Evolutionary conservation across 805 yeast genomes (phyloP).

Genomic region (Sugiyamaella qingdaonensis): DNA sequence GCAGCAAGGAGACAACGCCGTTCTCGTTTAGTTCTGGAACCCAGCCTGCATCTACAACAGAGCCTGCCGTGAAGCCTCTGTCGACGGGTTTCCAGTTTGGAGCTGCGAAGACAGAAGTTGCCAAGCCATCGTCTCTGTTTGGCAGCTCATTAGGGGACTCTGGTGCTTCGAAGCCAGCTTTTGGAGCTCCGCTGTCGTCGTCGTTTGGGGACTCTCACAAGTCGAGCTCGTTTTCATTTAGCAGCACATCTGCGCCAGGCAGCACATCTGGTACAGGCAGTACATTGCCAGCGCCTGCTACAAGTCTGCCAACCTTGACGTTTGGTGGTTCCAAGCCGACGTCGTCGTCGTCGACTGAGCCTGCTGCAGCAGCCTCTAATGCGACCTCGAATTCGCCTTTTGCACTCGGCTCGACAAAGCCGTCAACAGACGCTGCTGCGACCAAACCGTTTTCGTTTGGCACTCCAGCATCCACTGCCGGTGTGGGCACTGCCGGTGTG

Average conservation of each 20-base stretch:
- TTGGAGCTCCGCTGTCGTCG: not conserved
- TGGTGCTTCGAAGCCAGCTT: no score
- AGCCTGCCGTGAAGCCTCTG: not conserved
- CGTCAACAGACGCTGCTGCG: not conserved
- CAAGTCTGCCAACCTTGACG: not conserved
- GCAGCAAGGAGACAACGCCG: not conserved
- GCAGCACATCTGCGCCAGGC: not conserved
- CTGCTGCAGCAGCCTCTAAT: not conserved
- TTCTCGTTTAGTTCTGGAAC: not conserved
- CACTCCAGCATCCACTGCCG: not conserved
- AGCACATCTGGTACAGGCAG: not conserved
- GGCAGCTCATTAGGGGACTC: no score
- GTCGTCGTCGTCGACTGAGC: not conserved
- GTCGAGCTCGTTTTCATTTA: not conserved
- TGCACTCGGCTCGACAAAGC: no score
- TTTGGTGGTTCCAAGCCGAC: not conserved
- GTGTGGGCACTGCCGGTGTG: no score
- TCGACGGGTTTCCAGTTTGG: constrained; percentile 3
- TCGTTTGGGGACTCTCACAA: not conserved
- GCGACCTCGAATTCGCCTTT: not conserved
- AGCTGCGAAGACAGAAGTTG: not conserved
- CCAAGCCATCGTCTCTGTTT: not conserved
- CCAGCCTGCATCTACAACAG: not conserved
- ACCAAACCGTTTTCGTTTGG: constrained; percentile 3
- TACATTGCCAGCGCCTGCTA: not conserved